Evolutionary conservation across 371 early-diverging fungal genomes (phyloP).

Genomic region (Mucor racemosus): DNA sequence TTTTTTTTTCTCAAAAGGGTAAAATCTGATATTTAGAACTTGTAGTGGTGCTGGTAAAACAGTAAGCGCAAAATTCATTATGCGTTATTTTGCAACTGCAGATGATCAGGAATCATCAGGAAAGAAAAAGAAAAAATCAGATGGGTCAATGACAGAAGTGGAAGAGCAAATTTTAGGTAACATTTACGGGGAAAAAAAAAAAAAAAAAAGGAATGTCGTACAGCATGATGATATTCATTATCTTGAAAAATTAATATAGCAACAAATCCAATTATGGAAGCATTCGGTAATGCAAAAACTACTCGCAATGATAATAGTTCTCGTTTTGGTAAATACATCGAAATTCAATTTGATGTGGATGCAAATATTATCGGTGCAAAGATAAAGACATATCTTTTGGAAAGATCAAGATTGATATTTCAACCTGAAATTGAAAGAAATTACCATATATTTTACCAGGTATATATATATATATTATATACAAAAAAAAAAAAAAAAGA

Average conservation of each 20-base stretch:
- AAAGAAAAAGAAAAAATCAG: slow-evolving; percentile 39
- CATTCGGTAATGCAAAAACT: slow-evolving; percentile 99
- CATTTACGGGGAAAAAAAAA: background rate
- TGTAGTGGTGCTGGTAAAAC: slow-evolving; percentile 95
- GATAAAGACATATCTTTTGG: slow-evolving; percentile 97
- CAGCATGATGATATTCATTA: slow-evolving; percentile 14
- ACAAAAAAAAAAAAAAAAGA: no score
- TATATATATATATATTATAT: slow-evolving; percentile 15
- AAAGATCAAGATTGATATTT: slow-evolving; percentile 94
- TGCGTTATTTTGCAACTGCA: slow-evolving; percentile 97
- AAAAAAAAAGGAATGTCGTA: background rate
- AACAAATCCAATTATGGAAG: slow-evolving; percentile 99
- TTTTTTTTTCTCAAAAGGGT: background rate
- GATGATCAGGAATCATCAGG: slow-evolving; percentile 66
- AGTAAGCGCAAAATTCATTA: slow-evolving; percentile 94
- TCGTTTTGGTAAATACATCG: slow-evolving; percentile 99
- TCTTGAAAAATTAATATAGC: slow-evolving; percentile 44
- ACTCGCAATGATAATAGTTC: slow-evolving; percentile 98
- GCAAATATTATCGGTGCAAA: slow-evolving; percentile 92
- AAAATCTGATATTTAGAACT: no score
- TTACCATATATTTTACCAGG: slow-evolving; percentile 99
- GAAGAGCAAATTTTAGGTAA: slow-evolving; percentile 80
- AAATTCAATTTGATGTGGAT: slow-evolving; percentile 84
- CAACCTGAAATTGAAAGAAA: slow-evolving; percentile 94
- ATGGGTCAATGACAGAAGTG: slow-evolving; percentile 71